Conservation (phyloP, 371 early-diverging fungal species). For the Mortierella sp. region DNA sequence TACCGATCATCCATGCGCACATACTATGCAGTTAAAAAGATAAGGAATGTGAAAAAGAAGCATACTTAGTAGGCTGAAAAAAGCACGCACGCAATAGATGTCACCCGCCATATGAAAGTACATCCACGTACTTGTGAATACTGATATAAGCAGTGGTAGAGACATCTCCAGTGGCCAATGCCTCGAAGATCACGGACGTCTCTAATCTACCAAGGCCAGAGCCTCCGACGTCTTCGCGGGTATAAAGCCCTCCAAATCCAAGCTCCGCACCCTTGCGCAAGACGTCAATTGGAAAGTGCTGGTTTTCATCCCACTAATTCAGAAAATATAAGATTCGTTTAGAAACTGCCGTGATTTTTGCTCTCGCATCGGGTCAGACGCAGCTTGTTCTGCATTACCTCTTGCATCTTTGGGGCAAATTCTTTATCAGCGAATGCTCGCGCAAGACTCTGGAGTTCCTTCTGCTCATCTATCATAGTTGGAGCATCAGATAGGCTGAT, state of each 20-base stretch:
- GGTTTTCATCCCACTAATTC: conserved; percentile 64
- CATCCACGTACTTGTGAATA: conserved; percentile 65
- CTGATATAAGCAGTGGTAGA: conserved; percentile 72
- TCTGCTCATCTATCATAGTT: conserved; percentile 56
- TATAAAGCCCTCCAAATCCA: conserved; percentile 69
- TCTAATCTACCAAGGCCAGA: conserved; percentile 63
- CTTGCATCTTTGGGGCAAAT: conserved; percentile 66
- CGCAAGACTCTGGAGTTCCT: conserved; percentile 60
- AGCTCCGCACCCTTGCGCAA: conserved; percentile 66
- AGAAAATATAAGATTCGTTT: background rate
- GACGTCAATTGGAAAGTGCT: conserved; percentile 62
- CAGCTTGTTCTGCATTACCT: conserved; percentile 26
- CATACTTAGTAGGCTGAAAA: background rate
- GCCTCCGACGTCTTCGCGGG: conserved; percentile 60
- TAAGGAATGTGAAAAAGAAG: background rate
- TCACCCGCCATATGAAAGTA: background rate
- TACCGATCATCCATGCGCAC: conserved; percentile 75
- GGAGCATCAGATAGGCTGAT: background rate
- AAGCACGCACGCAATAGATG: no score
- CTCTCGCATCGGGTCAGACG: no score
- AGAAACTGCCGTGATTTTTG: background rate
- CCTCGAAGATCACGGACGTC: conserved; percentile 69
- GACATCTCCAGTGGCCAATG: conserved; percentile 66
- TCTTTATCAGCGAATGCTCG: conserved; percentile 65
- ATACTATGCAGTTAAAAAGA: conserved; percentile 48